phyloP scores from a whole-genome alignment of 495 filamentous ascomycete genomes.

The Immersiella caudata region DNA sequence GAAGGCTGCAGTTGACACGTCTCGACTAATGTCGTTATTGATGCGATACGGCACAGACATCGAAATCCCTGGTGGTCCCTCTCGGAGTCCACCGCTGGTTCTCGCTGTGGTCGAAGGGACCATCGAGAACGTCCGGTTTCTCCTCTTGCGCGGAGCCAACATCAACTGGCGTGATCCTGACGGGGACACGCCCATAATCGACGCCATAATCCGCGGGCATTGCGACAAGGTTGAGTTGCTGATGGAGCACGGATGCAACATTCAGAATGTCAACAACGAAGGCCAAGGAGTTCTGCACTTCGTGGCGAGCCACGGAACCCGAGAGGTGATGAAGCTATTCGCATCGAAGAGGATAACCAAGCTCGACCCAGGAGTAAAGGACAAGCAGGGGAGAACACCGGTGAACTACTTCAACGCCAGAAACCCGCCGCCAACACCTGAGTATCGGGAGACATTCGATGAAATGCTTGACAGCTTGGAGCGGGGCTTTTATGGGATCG shows the following conservation, averaged over 20 bases:
- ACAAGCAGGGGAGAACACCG: conserved; percentile 7
- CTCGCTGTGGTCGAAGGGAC: neutral
- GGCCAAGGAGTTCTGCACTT: conserved; percentile 1
- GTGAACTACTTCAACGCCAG: conserved; percentile 9
- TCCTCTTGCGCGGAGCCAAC: conserved; percentile 14
- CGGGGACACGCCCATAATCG: neutral
- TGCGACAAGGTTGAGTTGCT: neutral
- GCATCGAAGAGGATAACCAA: neutral
- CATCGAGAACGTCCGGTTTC: neutral
- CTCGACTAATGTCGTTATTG: neutral
- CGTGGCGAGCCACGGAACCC: neutral
- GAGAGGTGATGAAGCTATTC: neutral
- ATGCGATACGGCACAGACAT: neutral
- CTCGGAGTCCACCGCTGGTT: conserved; percentile 1
- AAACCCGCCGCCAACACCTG: conserved; percentile 7
- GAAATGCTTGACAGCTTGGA: conserved; percentile 14
- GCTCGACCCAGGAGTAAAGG: conserved; percentile 1
- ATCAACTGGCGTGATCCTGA: conserved; percentile 16
- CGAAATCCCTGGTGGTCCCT: neutral
- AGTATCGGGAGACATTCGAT: conserved; percentile 9
- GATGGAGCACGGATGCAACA: neutral
- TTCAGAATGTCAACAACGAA: conserved; percentile 9
- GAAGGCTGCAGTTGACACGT: neutral
- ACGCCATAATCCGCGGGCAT: neutral
- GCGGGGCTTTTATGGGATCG: neutral